Evolutionary conservation across 352 stramenopile genomes (phyloP), one percentile per base, ranked within the genome.

Genomic region (Pythium guiyangense): DNA sequence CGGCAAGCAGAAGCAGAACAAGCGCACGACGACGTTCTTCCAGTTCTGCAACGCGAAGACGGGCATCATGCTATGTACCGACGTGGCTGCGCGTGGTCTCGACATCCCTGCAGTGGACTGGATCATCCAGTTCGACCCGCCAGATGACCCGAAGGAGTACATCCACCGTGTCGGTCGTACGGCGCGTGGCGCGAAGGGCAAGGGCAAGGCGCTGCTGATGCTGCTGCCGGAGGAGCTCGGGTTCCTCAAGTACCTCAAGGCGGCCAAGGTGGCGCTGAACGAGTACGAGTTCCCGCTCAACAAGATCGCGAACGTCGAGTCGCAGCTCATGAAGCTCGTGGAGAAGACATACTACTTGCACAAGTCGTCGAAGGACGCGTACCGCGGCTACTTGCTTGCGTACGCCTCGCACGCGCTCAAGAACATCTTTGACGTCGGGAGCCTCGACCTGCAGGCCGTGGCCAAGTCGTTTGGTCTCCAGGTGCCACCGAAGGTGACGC

Each of bases 301-400:
- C 31, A 99, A 99, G 78, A 90, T 99, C 51, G 93, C 96, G 2
- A 98, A 99, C 73, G 94, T 99, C 50, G 90, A 99, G 70, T 94
- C 81, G 47, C 97, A 99, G 71, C 77, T 99, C 12, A 95, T 98
- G 73, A 94, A 97, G 57, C 84, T 99, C 8, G 96, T 99, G 53
- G 94, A 98, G 70, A 99, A 98, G 78, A 99, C 98, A 70, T 99
- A 99, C 78, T 99, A 99, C 66, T 73, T 99, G 47, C 97, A 99
- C 81, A 97, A 97, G 62, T 96, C 90, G 4, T 96, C 96, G 20
- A 93, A 97, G 63, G 97, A 99, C 66, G 97, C 96, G 0, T 99
- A 99, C 73, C 78, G 96, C 49, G 96, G 88, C 48, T 99, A 99
- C 73, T 69, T 99, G 49, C 63, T 99, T 15, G 92, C 96, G 15